A percentile compares a stretch with the other conserved stretches of the same genome.
Evolutionary conservation across 352 stramenopile genomes (phyloP).

Genomic region (Globisporangium paroecandrum): DNA sequence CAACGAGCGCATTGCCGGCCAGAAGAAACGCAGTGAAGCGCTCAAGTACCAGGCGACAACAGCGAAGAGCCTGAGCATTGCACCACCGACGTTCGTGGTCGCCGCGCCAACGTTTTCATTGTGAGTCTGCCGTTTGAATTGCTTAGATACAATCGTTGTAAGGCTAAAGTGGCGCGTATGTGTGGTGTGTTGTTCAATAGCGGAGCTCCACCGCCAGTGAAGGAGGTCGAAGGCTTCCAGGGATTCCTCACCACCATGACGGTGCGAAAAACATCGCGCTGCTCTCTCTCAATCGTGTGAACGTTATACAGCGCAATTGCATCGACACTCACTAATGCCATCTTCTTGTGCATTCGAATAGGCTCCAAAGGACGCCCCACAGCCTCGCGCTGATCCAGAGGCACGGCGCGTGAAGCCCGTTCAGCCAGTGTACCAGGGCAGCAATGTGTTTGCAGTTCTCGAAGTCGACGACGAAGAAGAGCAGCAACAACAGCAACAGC

Average conservation of each 20-base stretch:
- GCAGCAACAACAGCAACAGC: constrained; percentile 19
- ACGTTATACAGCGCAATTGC: neutral
- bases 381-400: constrained; percentile 22
- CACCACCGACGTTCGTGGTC: constrained; percentile 58
- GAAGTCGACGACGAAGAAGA: constrained; percentile 46
- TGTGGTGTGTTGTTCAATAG: constrained; percentile 8
- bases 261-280: constrained; percentile 16
- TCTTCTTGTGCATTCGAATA: neutral
- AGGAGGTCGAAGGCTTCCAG: constrained; percentile 64
- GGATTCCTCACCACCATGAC: constrained; percentile 65
- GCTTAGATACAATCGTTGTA: neutral
- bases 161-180: neutral
- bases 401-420: constrained; percentile 25
- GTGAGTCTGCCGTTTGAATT: constrained; percentile 28
- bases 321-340: neutral
- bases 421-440: constrained; percentile 31
- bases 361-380: constrained; percentile 36
- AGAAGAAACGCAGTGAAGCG: constrained; percentile 26
- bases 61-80: constrained; percentile 30
- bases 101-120: constrained; percentile 68
- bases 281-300: neutral
- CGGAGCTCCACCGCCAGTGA: constrained; percentile 15
- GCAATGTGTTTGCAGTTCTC: constrained; percentile 66
- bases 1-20: constrained; percentile 66
- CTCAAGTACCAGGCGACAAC: constrained; percentile 18